Evolutionary conservation across 2,329 filamentous ascomycete genomes (phyloP), one percentile per base, ranked within the genome.

Genomic region (Aspergillus ruber): DNA sequence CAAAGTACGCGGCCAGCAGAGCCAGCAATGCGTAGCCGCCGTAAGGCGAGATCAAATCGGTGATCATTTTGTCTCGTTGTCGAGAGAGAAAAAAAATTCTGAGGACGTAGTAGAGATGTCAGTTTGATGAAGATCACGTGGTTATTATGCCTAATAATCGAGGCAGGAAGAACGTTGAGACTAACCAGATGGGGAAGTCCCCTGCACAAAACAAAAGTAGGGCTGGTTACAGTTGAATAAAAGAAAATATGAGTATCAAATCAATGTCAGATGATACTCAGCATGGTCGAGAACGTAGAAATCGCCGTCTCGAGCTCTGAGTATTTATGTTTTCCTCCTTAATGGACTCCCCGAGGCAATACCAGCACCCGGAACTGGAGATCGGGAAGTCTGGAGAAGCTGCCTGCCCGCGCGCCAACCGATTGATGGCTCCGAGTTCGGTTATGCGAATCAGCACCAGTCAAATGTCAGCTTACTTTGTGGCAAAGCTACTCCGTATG

Each of bases 1-100:
- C 39, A 57, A 76, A 83, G 68, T 76, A 82, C 21, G 80, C 65
- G 25, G 79, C 53, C 0, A 75, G 70, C 12, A 81, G 50, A 23
- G 75, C 72, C 20, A 81, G 61, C 32, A 82, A 63, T 2, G 64
- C 49, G 45, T 65, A 71, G 4, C 69, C 69, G 4, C 56, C 56
- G 39, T 68, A 48, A 2, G 60, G 50, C 13, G 60, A 56, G 43
- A 66, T 12, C 8, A 69, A 35, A 15, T 56, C 52, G 38, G 49
- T 47, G 32, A 59, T 48, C 66, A 69, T 70, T 20, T 25, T 47
- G 45, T 39, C 17, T 29, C 25, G 25, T 29, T 29, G 25, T 29
- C 25, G 25, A 29, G 25, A 27, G 4, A 38, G 12, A 17, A n/a
- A 41, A 47, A 29, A 9, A 33, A 23, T 21, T 45, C n/a, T 40